Conservation (phyloP, 805 yeast genomes). For the Cyberlindnera amylophila region DNA sequence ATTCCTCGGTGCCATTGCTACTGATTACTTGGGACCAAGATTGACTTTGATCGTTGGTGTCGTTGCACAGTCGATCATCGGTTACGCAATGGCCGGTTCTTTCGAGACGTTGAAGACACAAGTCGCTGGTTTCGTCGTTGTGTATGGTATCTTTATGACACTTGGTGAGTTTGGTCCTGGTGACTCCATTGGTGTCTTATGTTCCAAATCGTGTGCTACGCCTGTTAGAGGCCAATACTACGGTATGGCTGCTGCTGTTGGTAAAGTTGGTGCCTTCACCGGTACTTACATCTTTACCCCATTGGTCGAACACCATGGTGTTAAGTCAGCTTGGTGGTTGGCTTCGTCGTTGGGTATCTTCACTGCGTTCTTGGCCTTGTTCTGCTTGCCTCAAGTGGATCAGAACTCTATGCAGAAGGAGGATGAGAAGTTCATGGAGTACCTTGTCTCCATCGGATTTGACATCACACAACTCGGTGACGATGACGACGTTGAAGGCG, state of each 20-base stretch:
- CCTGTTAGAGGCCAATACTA: neutral
- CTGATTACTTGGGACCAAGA: neutral
- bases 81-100: neutral
- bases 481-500: too few species aligned
- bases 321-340: too few species aligned
- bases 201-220: neutral
- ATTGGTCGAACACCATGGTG: neutral
- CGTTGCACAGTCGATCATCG: neutral
- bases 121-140: neutral
- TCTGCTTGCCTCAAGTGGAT: too few species aligned
- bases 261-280: neutral
- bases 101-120: neutral
- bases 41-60: neutral
- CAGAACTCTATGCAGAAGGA: too few species aligned
- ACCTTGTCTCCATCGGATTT: too few species aligned
- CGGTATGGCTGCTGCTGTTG: neutral
- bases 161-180: neutral
- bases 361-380: too few species aligned
- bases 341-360: too few species aligned
- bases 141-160: neutral
- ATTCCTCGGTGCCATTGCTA: slow-evolving; percentile 64
- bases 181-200: neutral
- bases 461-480: too few species aligned
- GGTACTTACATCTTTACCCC: neutral
- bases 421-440: too few species aligned